Conservation (phyloP, 495 filamentous ascomycete species). For the Aspergillus funiculosus region DNA sequence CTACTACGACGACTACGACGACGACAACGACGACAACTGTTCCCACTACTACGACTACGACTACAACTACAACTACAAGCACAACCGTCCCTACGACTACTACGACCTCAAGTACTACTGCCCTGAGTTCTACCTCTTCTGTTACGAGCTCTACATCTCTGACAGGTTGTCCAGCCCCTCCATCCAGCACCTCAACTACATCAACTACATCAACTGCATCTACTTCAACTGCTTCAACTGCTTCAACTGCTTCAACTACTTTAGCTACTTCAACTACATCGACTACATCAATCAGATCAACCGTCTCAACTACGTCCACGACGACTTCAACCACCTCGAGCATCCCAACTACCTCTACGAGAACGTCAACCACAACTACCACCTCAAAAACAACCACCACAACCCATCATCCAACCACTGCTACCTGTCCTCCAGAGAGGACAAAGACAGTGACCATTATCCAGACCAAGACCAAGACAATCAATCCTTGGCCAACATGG, state of each 20-base stretch:
- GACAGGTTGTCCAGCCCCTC: background rate
- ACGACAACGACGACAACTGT: constrained; percentile 4
- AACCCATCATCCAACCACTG: background rate
- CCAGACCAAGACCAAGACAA: background rate
- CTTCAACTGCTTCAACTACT: background rate
- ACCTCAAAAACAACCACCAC: background rate
- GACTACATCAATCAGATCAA: background rate
- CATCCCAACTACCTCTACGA: background rate
- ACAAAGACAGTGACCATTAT: background rate
- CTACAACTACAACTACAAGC: constrained; percentile 1
- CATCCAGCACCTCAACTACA: background rate
- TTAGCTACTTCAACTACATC: background rate
- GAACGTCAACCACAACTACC: background rate
- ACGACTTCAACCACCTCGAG: background rate
- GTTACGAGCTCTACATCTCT: background rate
- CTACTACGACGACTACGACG: background rate
- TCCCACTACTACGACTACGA: background rate
- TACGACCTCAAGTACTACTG: background rate
- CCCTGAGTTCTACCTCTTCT: background rate
- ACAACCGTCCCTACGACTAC: background rate
- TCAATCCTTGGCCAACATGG: background rate
- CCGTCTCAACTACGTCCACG: background rate
- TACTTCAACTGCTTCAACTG: background rate
- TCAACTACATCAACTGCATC: background rate
- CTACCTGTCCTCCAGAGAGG: background rate